These are phyloP conservation scores for Colletotrichum lentis DNA, from an alignment of 2,329 filamentous ascomycete species.

Conservation along the genomic window DNA sequence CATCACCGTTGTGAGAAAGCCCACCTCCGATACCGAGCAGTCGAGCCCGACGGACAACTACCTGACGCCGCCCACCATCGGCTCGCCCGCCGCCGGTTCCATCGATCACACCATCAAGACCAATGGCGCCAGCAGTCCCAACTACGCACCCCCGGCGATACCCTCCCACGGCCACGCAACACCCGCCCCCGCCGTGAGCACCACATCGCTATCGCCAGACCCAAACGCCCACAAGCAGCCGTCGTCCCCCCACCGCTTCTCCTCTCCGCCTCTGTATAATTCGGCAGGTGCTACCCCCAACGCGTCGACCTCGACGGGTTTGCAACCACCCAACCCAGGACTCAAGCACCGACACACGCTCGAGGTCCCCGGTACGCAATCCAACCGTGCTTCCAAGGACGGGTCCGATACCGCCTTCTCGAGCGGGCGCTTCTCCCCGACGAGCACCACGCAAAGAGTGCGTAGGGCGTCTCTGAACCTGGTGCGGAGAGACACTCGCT, in stretches of 20 bases:
- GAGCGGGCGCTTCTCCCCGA: slow-evolving; percentile 84
- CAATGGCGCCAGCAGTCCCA: slow-evolving; percentile 42
- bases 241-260: slow-evolving; percentile 65
- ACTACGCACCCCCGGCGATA: slow-evolving; percentile 43
- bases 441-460: slow-evolving; percentile 59
- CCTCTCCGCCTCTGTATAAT: slow-evolving; percentile 68
- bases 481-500: slow-evolving; percentile 81
- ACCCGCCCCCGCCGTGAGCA: slow-evolving; percentile 28
- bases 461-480: slow-evolving; percentile 86
- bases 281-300: slow-evolving; percentile 49
- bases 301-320: slow-evolving; percentile 57
- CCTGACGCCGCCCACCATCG: slow-evolving; percentile 46
- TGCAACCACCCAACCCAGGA: slow-evolving; percentile 63
- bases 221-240: slow-evolving; percentile 38
- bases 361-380: slow-evolving; percentile 77
- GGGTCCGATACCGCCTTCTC: slow-evolving; percentile 71
- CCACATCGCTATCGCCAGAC: slow-evolving; percentile 37
- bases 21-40: slow-evolving; percentile 40
- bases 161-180: slow-evolving; percentile 37
- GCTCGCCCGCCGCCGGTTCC: slow-evolving; percentile 44
- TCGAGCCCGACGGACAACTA: slow-evolving; percentile 46
- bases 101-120: slow-evolving; percentile 30
- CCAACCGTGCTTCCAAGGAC: slow-evolving; percentile 77
- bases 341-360: slow-evolving; percentile 87
- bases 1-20: slow-evolving; percentile 29